Evolutionary conservation across 805 yeast species (phyloP), one percentile per base, ranked within the genome.

Genomic region (Kazachstania psychrophila): DNA sequence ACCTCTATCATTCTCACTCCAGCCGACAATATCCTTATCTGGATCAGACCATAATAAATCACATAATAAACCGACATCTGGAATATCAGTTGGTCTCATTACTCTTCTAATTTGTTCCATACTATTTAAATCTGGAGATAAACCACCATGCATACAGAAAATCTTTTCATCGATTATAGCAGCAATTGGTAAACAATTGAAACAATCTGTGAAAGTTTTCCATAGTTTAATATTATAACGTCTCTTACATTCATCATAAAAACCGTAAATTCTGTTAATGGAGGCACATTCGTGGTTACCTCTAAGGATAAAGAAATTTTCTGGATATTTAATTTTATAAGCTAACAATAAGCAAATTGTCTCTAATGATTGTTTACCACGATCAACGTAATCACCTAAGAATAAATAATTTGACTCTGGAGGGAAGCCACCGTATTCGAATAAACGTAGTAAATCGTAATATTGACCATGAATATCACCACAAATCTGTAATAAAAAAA

Each of bases 391-490:
- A 70, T 89, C 98, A 48, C 98, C 98, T 42, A 89, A 66, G 60
- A 89, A 89, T 53, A 89, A 69, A 67, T 89, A 89, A 68, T 89
- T 89, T 14, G 97, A 94, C 62, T 92, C 97, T 10, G 98, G 98
- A 2, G 98, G 98, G 72, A 92, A 89, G 2, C 97, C 98, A 53
- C 98, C 97, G 58, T 89, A 89, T 68, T 92, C 97, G 56, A 89
- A 89, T 52, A 89, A 74, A 64, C 98, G 81, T 60, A 89, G 73
- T 53, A 89, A 75, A 64, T 89, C 98, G 60, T 89, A 89, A 65
- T 92, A 89, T 66, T 89, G 98, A 40, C 98, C 98, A 63, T 89
- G 98, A 56, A 89, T 92, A 63, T 89, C 98, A 64, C 98, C 98
- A 68, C 96, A 87, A 41, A 82, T 82, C 68, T 73, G 43, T 31